Evolutionary conservation across 2,329 filamentous ascomycete species (phyloP).

Genomic region (Ascochyta lentis): DNA sequence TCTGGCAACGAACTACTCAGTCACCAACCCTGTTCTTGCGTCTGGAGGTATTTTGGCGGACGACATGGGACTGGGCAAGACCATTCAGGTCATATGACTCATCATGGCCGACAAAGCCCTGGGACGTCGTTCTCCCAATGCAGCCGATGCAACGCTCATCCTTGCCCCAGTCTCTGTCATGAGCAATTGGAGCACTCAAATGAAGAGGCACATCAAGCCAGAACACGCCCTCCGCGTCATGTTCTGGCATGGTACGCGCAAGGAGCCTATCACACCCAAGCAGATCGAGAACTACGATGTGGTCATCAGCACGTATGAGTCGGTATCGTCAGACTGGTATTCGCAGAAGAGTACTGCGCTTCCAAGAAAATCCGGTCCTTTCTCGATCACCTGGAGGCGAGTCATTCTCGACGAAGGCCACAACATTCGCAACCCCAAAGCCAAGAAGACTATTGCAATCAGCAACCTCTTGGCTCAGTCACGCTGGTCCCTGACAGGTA

Average conservation of each 20-base stretch:
- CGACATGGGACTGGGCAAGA: constrained; percentile 93
- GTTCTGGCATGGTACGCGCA: constrained; percentile 73
- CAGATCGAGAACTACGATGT: constrained; percentile 74
- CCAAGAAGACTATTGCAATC: constrained; percentile 74
- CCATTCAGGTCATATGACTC: constrained; percentile 81
- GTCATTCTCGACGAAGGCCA: constrained; percentile 62
- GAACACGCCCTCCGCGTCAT: constrained; percentile 70
- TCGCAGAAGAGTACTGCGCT: constrained; percentile 50
- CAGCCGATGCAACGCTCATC: constrained; percentile 71
- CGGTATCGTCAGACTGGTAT: constrained; percentile 70
- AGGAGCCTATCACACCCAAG: constrained; percentile 56
- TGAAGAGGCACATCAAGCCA: constrained; percentile 71
- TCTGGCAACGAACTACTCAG: constrained; percentile 73
- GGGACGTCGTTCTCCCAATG: constrained; percentile 23
- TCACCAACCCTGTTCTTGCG: constrained; percentile 68
- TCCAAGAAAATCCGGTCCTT: constrained; percentile 53
- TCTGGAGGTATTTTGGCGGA: constrained; percentile 87
- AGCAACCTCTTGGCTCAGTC: constrained; percentile 71
- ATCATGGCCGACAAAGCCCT: constrained; percentile 65
- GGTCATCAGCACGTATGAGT: constrained; percentile 85
- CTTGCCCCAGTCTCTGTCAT: constrained; percentile 84
- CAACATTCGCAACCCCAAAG: constrained; percentile 76
- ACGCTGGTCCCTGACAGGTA: constrained; percentile 68
- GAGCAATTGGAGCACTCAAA: constrained; percentile 88
- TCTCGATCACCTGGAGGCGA: constrained; percentile 75